phyloP scores from a whole-genome alignment of 2,329 filamentous ascomycete genomes.

The Cladosporium austrohemisphaericum region DNA sequence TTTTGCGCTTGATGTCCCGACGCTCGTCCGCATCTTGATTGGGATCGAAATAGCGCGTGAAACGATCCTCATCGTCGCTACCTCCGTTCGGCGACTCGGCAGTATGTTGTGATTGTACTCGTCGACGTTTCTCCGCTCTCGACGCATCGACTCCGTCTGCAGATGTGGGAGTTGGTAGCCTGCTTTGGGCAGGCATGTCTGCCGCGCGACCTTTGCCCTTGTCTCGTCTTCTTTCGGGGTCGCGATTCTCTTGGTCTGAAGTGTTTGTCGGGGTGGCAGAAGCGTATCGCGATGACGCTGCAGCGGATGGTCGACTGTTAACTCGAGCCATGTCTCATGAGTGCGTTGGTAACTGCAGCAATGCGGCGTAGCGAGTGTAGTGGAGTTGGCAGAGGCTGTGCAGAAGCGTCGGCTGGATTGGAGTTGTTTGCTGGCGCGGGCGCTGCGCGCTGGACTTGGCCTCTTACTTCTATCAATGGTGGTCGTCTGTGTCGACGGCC shows the following conservation, averaged over 20 bases:
- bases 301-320: slow-evolving; percentile 17
- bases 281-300: slow-evolving; percentile 19
- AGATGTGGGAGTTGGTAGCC: slow-evolving; percentile 39
- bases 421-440: not conserved
- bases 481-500: too few species aligned
- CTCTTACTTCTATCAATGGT: too few species aligned
- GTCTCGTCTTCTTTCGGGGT: slow-evolving; percentile 25
- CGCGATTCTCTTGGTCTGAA: slow-evolving; percentile 45
- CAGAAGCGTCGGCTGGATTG: not conserved
- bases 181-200: slow-evolving; percentile 28
- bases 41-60: slow-evolving; percentile 64
- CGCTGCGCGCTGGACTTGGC: too few species aligned
- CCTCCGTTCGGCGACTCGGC: slow-evolving; percentile 19
- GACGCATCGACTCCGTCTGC: slow-evolving; percentile 23
- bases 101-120: slow-evolving; percentile 10
- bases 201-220: slow-evolving; percentile 46
- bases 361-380: not conserved
- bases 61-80: slow-evolving; percentile 30
- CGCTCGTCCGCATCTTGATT: slow-evolving; percentile 75
- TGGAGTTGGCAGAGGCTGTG: not conserved
- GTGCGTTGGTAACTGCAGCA: not conserved
- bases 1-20: slow-evolving; percentile 63
- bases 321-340: slow-evolving; percentile 27
- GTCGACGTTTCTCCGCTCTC: slow-evolving; percentile 28
- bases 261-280: slow-evolving; percentile 20